A percentile compares a stretch with the other conserved stretches of the same genome.
Evolutionary conservation across 129 eudicot species (phyloP).

Genomic region (Helianthus annuus): DNA sequence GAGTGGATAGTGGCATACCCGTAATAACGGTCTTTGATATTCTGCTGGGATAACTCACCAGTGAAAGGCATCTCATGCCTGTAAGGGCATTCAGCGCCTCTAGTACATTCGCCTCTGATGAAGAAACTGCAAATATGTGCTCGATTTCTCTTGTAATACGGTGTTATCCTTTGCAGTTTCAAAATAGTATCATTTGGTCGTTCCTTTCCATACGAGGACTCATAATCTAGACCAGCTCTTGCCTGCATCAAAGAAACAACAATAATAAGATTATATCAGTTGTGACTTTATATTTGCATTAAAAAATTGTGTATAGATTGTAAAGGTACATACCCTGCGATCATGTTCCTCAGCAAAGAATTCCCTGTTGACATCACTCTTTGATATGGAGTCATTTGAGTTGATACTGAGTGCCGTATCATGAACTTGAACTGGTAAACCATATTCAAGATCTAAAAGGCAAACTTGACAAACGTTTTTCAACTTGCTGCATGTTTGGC

Average conservation of each 20-base stretch:
- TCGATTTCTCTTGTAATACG: conserved; percentile 90
- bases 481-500: no score
- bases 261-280: background rate
- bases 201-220: conserved; percentile 85
- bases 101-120: conserved; percentile 89
- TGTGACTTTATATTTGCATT: background rate
- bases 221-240: conserved; percentile 94
- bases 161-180: conserved; percentile 93
- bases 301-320: background rate
- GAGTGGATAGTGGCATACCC: no score
- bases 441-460: no score
- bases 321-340: conserved; percentile 65
- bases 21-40: conserved; percentile 95
- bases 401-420: conserved; percentile 83
- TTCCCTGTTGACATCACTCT: conserved; percentile 90
- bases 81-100: conserved; percentile 99
- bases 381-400: conserved; percentile 80
- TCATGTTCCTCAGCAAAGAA: conserved; percentile 93
- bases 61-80: conserved; percentile 98
- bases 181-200: conserved; percentile 85
- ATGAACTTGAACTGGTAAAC: conserved; percentile 92
- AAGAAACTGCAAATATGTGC: conserved; percentile 97
- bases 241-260: conserved; percentile 47
- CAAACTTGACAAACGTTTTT: no score
- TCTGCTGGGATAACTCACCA: conserved; percentile 92